Evolutionary conservation across 1,284 basidiomycete genomes (phyloP).

Genomic region (Microbotryum saponariae): DNA sequence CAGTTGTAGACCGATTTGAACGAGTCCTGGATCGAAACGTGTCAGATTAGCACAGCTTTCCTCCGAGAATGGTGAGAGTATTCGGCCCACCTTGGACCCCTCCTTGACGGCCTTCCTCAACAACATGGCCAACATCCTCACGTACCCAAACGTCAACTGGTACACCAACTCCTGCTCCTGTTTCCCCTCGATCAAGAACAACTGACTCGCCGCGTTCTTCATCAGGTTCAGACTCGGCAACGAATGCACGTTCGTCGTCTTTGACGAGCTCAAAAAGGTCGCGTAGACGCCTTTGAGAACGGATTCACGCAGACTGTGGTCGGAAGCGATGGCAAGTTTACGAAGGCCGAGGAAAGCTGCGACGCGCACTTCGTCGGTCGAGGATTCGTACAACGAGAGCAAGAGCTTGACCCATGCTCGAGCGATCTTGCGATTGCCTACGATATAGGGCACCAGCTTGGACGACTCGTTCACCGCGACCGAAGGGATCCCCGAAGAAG

Average conservation of each 20-base stretch:
- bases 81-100: constrained; percentile 58
- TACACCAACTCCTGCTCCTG: constrained; percentile 54
- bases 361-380: constrained; percentile 74
- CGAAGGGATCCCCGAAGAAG: constrained; percentile 47
- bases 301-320: constrained; percentile 73
- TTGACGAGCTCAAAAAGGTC: constrained; percentile 69
- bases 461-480: constrained; percentile 72
- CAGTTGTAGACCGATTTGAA: constrained; percentile 95
- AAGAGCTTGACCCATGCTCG: constrained; percentile 82
- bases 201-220: constrained; percentile 94
- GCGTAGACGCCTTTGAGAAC: constrained; percentile 86
- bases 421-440: constrained; percentile 70
- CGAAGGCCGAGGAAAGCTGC: constrained; percentile 81
- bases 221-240: constrained; percentile 91
- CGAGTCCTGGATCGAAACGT: constrained; percentile 54
- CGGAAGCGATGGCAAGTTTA: constrained; percentile 67
- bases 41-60: neutral
- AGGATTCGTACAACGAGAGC: constrained; percentile 63
- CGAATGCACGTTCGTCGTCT: constrained; percentile 75
- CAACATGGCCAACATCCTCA: constrained; percentile 90
- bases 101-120: constrained; percentile 84
- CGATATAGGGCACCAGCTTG: constrained; percentile 78
- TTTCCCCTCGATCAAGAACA: constrained; percentile 59
- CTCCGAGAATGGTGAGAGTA: neutral
- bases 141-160: constrained; percentile 93